Evolutionary conservation across 129 eudicot species (phyloP).

Genomic region (Chrysanthemum seticuspe): DNA sequence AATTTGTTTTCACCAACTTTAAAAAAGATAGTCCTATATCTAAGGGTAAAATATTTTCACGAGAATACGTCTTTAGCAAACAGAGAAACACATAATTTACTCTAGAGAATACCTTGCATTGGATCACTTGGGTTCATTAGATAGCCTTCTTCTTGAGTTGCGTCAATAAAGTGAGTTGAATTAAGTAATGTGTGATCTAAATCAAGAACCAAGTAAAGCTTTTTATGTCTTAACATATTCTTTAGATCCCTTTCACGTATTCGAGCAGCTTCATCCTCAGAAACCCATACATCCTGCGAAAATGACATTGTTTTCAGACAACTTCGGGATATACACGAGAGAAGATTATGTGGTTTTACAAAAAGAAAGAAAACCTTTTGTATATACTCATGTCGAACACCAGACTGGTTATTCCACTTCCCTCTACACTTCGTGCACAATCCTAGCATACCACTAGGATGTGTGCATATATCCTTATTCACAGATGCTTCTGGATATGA

Average conservation of each 20-base stretch:
- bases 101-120: slow-evolving; percentile 2
- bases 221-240: background rate
- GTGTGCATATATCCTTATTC: slow-evolving; percentile 44
- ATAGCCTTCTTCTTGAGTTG: slow-evolving; percentile 4
- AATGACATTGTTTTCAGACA: too few species aligned
- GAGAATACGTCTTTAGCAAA: background rate
- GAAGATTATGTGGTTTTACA: background rate
- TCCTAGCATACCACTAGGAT: slow-evolving; percentile 68
- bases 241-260: background rate
- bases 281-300: too few species aligned
- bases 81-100: background rate
- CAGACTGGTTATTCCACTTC: slow-evolving; percentile 52
- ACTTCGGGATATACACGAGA: too few species aligned
- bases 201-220: slow-evolving; percentile 14
- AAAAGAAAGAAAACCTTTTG: background rate
- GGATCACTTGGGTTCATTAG: slow-evolving; percentile 3
- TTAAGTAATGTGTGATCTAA: slow-evolving; percentile 13
- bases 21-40: too few species aligned
- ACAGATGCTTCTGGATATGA: slow-evolving; percentile 46
- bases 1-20: too few species aligned
- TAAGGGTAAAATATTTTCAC: background rate
- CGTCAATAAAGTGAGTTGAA: background rate
- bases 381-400: slow-evolving; percentile 54
- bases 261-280: too few species aligned
- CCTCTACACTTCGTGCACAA: slow-evolving; percentile 77